Evolutionary conservation across 495 filamentous ascomycete genomes (phyloP), one percentile per base, ranked within the genome.

Genomic region (Neurospora sp.): DNA sequence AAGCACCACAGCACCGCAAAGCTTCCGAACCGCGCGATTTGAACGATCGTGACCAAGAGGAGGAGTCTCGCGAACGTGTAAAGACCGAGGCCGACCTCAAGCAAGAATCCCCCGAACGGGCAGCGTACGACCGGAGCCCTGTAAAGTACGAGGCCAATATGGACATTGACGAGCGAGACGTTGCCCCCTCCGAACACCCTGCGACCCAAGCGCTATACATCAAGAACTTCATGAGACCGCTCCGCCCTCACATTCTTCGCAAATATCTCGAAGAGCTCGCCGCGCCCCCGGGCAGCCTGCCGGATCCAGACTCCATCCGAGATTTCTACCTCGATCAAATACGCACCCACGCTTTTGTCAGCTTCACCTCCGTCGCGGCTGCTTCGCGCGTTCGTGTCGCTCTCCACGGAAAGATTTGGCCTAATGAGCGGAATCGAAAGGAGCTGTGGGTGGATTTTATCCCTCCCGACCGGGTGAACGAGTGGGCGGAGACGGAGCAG

Each of bases 171-270:
- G 81, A 82, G 31, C 76, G 77, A 72, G 76, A 84, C 31, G 86
- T 92, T 38, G 84, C 85, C 66, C 91, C 94, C 13, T 89, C 94
- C 5, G 81, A 92, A 36, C 96, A 98, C 83, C 88, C 91, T 13
- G 93, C 93, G 3, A 99, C 96, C 7, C 79, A 91, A 39, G 90
- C 93, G 48, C 85, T 99, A 69, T 99, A 98, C 83, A 96, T 99
- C 77, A 91, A 91, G 77, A 89, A 97, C 76, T 88, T 99, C 66
- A 94, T 96, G 90, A 89, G 96, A 54, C 96, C 96, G 19, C 85
- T 99, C 10, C 92, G 92, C 74, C 87, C 88, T 3, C 77, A 77
- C 6, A 79, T 82, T 2, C 86, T 99, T 7, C 87, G 87, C 72
- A 85, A 86, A 0, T 90, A 97, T 77, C 83, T 99, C 31, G 73